Evolutionary conservation across 345 rosid species (phyloP).

Genomic region (Erysimum cheiranthoides): DNA sequence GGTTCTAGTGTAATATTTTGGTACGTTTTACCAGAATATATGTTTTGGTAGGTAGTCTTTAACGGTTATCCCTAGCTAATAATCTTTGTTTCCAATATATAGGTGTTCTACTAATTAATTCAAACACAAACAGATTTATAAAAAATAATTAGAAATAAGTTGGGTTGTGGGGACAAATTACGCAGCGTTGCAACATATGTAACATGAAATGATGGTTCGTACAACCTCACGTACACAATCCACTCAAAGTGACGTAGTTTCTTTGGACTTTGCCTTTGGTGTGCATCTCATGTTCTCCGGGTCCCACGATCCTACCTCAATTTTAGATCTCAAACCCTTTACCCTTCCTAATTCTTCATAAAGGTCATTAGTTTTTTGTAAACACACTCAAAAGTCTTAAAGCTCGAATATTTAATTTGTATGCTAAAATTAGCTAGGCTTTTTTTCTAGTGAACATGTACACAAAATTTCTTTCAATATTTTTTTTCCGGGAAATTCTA

Average conservation of each 20-base stretch:
- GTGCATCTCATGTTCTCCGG: conserved; percentile 27
- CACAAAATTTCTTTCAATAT: neutral
- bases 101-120: conserved; percentile 3
- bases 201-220: conserved; percentile 34
- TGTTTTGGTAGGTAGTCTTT: neutral
- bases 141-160: neutral
- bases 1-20: neutral
- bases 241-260: conserved; percentile 42
- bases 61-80: neutral
- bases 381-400: neutral
- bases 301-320: conserved; percentile 32
- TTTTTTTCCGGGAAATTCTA: neutral
- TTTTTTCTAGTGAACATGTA: neutral
- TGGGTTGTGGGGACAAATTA: conserved; percentile 26
- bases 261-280: conserved; percentile 45
- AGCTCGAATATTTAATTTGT: neutral
- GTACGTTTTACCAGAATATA: neutral
- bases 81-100: neutral
- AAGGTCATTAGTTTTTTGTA: neutral
- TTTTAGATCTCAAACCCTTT: neutral
- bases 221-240: conserved; percentile 44
- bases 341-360: neutral
- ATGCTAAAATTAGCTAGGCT: neutral
- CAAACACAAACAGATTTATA: neutral
- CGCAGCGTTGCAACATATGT: conserved; percentile 22